Evolutionary conservation across 2,329 filamentous ascomycete genomes (phyloP).

Genomic region (Mycosphaerella arachidis): DNA sequence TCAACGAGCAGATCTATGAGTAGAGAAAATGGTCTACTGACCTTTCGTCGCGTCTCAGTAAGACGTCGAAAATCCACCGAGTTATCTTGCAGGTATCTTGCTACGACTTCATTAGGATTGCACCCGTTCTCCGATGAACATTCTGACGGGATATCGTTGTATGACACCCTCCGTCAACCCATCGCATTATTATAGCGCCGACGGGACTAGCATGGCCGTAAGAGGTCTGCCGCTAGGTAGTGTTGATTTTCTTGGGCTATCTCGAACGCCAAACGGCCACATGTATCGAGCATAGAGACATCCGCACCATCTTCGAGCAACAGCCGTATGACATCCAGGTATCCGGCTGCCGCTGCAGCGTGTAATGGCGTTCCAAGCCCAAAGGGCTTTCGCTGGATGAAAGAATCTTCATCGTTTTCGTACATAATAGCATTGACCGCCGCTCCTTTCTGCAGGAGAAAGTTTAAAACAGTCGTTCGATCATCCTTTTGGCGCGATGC

Average conservation of each 20-base stretch:
- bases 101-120: too few relatives aligned
- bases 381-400: constrained; percentile 3
- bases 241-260: constrained; percentile 1
- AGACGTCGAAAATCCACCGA: too few relatives aligned
- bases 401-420: constrained; percentile 3
- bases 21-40: too few relatives aligned
- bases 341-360: background rate
- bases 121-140: too few relatives aligned
- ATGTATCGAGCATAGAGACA: background rate
- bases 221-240: constrained; percentile 1
- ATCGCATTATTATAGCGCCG: too few relatives aligned
- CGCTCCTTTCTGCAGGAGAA: constrained; percentile 6
- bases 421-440: constrained; percentile 9
- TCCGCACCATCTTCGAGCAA: constrained; percentile 5
- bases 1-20: too few relatives aligned
- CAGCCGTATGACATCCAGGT: constrained; percentile 5
- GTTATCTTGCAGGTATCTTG: too few relatives aligned
- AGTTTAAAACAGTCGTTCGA: constrained; percentile 1
- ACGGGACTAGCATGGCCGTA: constrained; percentile 2
- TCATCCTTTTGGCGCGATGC: constrained; percentile 3
- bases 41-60: too few relatives aligned
- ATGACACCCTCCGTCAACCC: too few relatives aligned
- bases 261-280: constrained; percentile 3
- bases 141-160: too few relatives aligned
- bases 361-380: constrained; percentile 9